phyloP scores from a whole-genome alignment of 805 yeast species.

The Candida ipomoeae region DNA sequence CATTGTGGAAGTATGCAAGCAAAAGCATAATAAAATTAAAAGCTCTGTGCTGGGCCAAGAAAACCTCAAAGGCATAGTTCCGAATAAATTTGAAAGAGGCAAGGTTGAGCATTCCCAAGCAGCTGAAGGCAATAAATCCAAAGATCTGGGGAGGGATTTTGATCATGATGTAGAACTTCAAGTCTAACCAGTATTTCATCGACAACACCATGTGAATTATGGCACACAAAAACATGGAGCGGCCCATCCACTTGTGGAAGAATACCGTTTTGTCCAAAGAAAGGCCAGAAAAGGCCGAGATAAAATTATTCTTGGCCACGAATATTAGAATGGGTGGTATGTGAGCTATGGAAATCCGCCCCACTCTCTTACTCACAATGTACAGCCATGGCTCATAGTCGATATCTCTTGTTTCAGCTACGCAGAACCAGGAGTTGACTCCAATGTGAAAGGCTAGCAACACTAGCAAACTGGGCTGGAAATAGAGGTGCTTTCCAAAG shows the following conservation, averaged over 20 bases:
- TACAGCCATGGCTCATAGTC: slow-evolving; percentile 37
- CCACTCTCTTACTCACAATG: slow-evolving; percentile 40
- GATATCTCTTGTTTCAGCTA: slow-evolving; percentile 33
- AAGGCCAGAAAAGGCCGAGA: slow-evolving; percentile 40
- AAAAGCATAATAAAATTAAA: slow-evolving; percentile 41
- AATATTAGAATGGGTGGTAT: slow-evolving; percentile 35
- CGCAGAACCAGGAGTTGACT: slow-evolving; percentile 26
- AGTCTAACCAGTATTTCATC: slow-evolving; percentile 37
- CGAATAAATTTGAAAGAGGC: slow-evolving; percentile 35
- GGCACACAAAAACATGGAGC: slow-evolving; percentile 34
- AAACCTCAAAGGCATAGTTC: slow-evolving; percentile 39
- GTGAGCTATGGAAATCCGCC: slow-evolving; percentile 37
- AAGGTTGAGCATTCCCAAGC: slow-evolving; percentile 34
- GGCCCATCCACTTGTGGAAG: slow-evolving; percentile 44
- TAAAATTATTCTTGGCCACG: slow-evolving; percentile 37
- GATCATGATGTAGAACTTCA: slow-evolving; percentile 37
- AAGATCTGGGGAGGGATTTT: slow-evolving; percentile 48
- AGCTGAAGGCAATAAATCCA: slow-evolving; percentile 43
- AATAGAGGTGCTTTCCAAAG: slow-evolving; percentile 19
- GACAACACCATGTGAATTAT: slow-evolving; percentile 34
- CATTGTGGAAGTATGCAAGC: slow-evolving; percentile 39
- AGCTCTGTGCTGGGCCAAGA: slow-evolving; percentile 41
- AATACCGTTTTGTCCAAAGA: slow-evolving; percentile 36
- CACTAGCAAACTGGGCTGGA: slow-evolving; percentile 41
- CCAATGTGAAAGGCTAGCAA: slow-evolving; percentile 25